Evolutionary conservation across 345 rosid genomes (phyloP).

Genomic region (Eutrema heterophyllum): DNA sequence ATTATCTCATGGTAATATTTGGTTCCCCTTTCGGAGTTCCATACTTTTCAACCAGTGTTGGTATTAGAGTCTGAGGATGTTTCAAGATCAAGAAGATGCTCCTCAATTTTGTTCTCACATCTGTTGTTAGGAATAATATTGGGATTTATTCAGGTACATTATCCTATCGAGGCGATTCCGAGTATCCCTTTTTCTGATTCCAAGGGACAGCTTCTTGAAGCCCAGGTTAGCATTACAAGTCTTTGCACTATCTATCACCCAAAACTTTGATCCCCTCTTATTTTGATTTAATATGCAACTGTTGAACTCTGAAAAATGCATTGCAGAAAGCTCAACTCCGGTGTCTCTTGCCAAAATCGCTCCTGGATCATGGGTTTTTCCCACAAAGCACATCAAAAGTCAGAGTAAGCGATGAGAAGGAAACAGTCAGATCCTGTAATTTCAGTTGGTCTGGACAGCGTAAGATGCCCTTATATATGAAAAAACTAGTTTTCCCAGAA

Average conservation of each 20-base stretch:
- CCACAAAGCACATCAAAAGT: constrained; percentile 34
- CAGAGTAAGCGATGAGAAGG: constrained; percentile 25
- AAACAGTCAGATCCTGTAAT: constrained; percentile 33
- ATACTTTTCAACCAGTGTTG: background rate
- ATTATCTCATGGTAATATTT: constrained; percentile 75
- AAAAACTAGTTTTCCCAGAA: constrained; percentile 79
- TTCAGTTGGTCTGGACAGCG: constrained; percentile 97
- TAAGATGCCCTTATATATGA: constrained; percentile 57
- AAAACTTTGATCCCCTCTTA: no score
- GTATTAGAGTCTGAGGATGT: background rate
- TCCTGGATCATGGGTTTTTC: constrained; percentile 64
- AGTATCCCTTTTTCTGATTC: constrained; percentile 60
- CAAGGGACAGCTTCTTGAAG: constrained; percentile 78
- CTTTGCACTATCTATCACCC: background rate
- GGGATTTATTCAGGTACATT: constrained; percentile 57
- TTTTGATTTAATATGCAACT: background rate
- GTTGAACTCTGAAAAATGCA: background rate
- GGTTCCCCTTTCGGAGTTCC: background rate
- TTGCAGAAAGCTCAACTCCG: constrained; percentile 77
- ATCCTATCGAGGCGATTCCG: constrained; percentile 81
- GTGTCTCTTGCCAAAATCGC: constrained; percentile 67
- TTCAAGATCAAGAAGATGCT: constrained; percentile 1
- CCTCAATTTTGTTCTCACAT: background rate
- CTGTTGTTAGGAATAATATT: constrained; percentile 11
- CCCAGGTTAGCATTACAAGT: constrained; percentile 52